A percentile compares a stretch with the other conserved stretches of the same genome.
These are phyloP conservation scores for Hemileccinum rubropunctum DNA, from an alignment of 768 basidiomycete species.

Conservation along the genomic window DNA sequence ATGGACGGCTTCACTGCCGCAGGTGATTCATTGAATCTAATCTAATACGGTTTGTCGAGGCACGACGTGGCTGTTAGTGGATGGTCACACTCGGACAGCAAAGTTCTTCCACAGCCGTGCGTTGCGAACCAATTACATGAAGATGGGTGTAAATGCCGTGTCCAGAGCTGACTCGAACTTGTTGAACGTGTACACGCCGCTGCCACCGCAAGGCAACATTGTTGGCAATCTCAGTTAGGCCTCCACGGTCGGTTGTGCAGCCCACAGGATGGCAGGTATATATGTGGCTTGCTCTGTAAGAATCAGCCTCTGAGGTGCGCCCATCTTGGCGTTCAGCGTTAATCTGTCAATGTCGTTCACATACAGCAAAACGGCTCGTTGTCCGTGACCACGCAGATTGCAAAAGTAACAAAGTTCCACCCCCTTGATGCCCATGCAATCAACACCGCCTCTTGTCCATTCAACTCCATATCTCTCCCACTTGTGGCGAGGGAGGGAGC, in stretches of 20 bases:
- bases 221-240: too few species aligned
- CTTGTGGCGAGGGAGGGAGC: neutral
- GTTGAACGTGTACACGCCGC: neutral
- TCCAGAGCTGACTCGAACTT: neutral
- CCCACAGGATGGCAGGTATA: conserved; percentile 21
- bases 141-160: conserved; percentile 8
- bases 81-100: conserved; percentile 1
- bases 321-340: neutral
- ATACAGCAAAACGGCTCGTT: conserved; percentile 8
- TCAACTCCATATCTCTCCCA: neutral
- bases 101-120: neutral
- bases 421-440: conserved; percentile 17
- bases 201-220: conserved; percentile 1
- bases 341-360: neutral
- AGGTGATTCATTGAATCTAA: neutral
- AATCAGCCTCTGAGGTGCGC: too few species aligned
- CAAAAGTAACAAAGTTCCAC: conserved; percentile 21
- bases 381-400: conserved; percentile 16
- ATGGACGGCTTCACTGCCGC: neutral
- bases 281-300: conserved; percentile 1
- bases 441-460: conserved; percentile 14
- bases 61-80: conserved; percentile 1
- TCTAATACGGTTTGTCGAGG: neutral
- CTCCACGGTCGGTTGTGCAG: neutral
- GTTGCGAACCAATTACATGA: neutral